phyloP scores from a whole-genome alignment of 2,329 filamentous ascomycete species.

The Fusarium nematophilum region DNA sequence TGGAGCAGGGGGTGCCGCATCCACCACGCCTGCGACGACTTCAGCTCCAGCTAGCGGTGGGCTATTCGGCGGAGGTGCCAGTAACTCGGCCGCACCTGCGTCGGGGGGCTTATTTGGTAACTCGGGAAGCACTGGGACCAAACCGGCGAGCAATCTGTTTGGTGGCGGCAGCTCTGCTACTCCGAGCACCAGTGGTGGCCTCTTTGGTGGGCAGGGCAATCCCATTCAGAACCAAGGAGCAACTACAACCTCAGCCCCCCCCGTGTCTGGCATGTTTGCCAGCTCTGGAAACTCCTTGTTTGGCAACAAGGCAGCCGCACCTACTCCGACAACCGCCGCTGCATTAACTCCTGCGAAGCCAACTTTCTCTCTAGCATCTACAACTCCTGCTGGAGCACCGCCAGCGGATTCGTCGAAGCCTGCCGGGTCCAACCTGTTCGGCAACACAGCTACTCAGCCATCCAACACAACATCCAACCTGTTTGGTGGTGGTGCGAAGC shows the following conservation, averaged over 20 bases:
- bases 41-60: conserved; percentile 38
- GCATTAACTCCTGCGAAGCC: conserved; percentile 59
- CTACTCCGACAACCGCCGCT: conserved; percentile 37
- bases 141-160: conserved; percentile 42
- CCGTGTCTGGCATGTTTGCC: conserved; percentile 47
- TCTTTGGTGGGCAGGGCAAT: conserved; percentile 44
- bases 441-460: conserved; percentile 34
- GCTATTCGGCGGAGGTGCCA: conserved; percentile 41
- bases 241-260: conserved; percentile 41
- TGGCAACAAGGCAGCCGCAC: conserved; percentile 23
- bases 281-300: conserved; percentile 39
- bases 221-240: conserved; percentile 37
- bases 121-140: conserved; percentile 30
- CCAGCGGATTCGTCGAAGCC: conserved; percentile 53
- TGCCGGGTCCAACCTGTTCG: conserved; percentile 38
- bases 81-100: conserved; percentile 43
- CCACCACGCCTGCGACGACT: conserved; percentile 44
- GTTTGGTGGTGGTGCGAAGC: conserved; percentile 46
- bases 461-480: conserved; percentile 40
- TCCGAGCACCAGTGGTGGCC: conserved; percentile 31
- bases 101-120: conserved; percentile 49
- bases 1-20: conserved; percentile 36
- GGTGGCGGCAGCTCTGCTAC: conserved; percentile 42
- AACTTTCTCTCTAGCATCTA: conserved; percentile 60
- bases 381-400: conserved; percentile 67